Conservation (phyloP, 1,284 basidiomycete species). For the Malassezia pachydermatis region DNA sequence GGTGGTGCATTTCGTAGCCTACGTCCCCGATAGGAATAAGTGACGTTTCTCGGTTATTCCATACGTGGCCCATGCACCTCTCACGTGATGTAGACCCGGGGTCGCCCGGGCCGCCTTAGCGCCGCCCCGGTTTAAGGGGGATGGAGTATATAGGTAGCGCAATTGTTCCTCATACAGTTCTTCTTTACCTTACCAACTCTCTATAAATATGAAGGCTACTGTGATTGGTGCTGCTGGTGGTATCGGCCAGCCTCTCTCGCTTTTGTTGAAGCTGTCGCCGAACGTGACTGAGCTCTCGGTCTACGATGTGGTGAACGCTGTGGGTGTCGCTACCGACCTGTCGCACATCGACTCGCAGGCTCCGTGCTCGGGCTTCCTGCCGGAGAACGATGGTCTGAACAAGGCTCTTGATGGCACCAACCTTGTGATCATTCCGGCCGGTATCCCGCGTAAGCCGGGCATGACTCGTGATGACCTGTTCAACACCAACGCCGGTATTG, state of each 20-base stretch:
- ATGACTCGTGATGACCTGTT: slow-evolving; percentile 79
- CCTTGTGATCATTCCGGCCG: slow-evolving; percentile 89
- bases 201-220: slow-evolving; percentile 42
- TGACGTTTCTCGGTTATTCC: no score
- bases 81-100: not conserved
- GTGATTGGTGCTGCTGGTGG: slow-evolving; percentile 47
- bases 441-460: slow-evolving; percentile 75
- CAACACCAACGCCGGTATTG: slow-evolving; percentile 95
- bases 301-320: slow-evolving; percentile 77
- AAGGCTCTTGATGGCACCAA: slow-evolving; percentile 75
- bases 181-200: no score
- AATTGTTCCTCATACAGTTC: no score
- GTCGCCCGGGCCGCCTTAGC: no score
- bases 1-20: no score
- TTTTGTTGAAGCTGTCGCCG: slow-evolving; percentile 76
- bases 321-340: slow-evolving; percentile 88
- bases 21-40: no score
- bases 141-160: no score
- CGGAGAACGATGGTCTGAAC: slow-evolving; percentile 63
- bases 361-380: slow-evolving; percentile 48
- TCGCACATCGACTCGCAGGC: slow-evolving; percentile 64
- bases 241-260: slow-evolving; percentile 70
- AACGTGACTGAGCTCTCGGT: slow-evolving; percentile 65
- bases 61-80: no score
- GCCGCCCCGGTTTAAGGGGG: no score